phyloP scores from a whole-genome alignment of 1,284 basidiomycete species.

The Schizophyllum commune region DNA sequence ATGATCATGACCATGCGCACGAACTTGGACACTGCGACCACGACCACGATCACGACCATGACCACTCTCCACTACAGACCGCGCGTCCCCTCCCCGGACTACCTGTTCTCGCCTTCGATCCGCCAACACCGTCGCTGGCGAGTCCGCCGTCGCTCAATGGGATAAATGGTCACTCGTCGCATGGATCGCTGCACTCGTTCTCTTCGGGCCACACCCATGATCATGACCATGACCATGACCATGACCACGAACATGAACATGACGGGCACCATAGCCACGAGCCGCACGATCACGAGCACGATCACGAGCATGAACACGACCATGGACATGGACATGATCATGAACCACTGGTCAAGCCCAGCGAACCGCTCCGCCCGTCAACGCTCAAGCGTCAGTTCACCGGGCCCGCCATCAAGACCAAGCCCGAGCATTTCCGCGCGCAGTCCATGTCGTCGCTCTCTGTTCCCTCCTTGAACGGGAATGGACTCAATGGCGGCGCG shows the following conservation, averaged over 20 bases:
- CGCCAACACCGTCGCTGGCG: conserved; percentile 19
- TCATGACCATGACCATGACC: conserved; percentile 1
- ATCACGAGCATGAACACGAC: not conserved
- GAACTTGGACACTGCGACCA: conserved; percentile 9
- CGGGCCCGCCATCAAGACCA: conserved; percentile 4
- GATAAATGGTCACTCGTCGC: conserved; percentile 17
- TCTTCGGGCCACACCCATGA: not conserved
- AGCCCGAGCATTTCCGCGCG: not conserved
- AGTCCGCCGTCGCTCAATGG: conserved; percentile 1
- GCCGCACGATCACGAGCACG: not conserved
- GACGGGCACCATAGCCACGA: not conserved
- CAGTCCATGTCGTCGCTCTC: not conserved
- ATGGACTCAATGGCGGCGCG: no score
- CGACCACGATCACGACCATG: conserved; percentile 10
- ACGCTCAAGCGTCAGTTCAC: conserved; percentile 9
- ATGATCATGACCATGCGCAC: conserved; percentile 11
- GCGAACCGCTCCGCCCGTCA: not conserved
- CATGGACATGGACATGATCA: not conserved
- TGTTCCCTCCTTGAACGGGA: no score
- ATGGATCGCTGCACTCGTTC: conserved; percentile 1
- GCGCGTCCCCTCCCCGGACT: conserved; percentile 1
- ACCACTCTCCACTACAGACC: conserved; percentile 1
- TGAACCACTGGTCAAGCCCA: no score
- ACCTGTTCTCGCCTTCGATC: not conserved
- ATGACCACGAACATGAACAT: not conserved